phyloP scores from a whole-genome alignment of 352 stramenopile genomes.

The Phytophthora litchii region DNA sequence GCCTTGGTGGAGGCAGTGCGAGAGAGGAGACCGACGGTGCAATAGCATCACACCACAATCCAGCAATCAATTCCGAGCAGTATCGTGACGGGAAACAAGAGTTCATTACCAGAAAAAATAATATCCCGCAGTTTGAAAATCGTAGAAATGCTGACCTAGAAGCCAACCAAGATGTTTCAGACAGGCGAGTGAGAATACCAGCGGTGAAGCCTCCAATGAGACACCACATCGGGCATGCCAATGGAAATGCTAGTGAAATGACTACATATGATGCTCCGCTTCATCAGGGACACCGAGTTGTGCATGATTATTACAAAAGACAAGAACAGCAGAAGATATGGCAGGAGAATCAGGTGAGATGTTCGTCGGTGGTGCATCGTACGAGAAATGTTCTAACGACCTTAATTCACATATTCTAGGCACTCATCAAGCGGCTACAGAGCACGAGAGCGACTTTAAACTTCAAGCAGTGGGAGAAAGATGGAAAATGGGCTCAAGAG shows the following conservation, averaged over 20 bases:
- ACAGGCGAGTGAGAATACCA: conserved; percentile 13
- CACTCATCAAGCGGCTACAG: conserved; percentile 62
- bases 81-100: conserved; percentile 1
- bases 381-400: conserved; percentile 1
- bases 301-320: conserved; percentile 63
- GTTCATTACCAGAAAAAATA: not conserved
- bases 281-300: conserved; percentile 22
- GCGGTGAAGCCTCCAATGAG: conserved; percentile 20
- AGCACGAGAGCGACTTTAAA: conserved; percentile 71
- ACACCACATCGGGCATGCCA: conserved; percentile 1
- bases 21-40: conserved; percentile 24
- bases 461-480: conserved; percentile 73
- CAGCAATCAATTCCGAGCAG: not conserved
- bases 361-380: not conserved
- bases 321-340: conserved; percentile 77
- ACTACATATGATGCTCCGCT: conserved; percentile 27
- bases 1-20: conserved; percentile 2
- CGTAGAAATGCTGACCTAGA: not conserved
- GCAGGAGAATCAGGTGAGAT: conserved; percentile 68
- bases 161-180: conserved; percentile 25
- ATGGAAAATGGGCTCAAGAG: conserved; percentile 75
- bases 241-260: conserved; percentile 8
- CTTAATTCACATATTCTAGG: conserved; percentile 17
- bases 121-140: conserved; percentile 1
- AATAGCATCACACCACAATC: conserved; percentile 2